phyloP scores from a whole-genome alignment of 345 rosid species.

The Populus alba region DNA sequence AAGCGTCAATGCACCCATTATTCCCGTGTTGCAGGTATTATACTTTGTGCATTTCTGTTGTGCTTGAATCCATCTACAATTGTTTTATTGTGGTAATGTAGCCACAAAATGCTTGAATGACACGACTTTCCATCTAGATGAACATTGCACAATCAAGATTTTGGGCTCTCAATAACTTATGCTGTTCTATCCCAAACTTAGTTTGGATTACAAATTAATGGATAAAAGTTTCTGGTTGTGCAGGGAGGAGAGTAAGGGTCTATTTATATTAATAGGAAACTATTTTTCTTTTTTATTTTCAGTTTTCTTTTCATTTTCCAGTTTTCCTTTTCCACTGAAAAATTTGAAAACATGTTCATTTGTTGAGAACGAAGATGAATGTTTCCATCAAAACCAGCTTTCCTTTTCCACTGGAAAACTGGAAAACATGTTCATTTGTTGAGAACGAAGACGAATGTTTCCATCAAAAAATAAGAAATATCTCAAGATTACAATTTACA shows the following conservation, averaged over 20 bases:
- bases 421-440: too few relatives aligned
- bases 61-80: not conserved
- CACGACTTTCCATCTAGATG: not conserved
- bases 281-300: too few relatives aligned
- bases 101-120: not conserved
- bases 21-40: slow-evolving; percentile 47
- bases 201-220: not conserved
- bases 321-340: too few relatives aligned
- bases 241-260: not conserved
- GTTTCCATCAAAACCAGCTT: too few relatives aligned
- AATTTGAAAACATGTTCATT: too few relatives aligned
- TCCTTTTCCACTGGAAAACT: too few relatives aligned
- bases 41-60: not conserved
- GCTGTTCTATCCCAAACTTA: not conserved
- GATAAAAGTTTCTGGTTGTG: not conserved
- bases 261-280: too few relatives aligned
- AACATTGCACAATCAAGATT: not conserved
- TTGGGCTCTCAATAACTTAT: not conserved
- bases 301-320: too few relatives aligned
- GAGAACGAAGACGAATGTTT: too few relatives aligned
- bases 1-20: slow-evolving; percentile 58
- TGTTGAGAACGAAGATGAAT: too few relatives aligned
- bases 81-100: not conserved
- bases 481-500: too few relatives aligned
- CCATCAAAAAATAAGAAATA: too few relatives aligned